Percentiles rank a stretch among this genome's conserved stretches.
Evolutionary conservation across 495 filamentous ascomycete species (phyloP).

Genomic region (Parathielavia appendiculata): DNA sequence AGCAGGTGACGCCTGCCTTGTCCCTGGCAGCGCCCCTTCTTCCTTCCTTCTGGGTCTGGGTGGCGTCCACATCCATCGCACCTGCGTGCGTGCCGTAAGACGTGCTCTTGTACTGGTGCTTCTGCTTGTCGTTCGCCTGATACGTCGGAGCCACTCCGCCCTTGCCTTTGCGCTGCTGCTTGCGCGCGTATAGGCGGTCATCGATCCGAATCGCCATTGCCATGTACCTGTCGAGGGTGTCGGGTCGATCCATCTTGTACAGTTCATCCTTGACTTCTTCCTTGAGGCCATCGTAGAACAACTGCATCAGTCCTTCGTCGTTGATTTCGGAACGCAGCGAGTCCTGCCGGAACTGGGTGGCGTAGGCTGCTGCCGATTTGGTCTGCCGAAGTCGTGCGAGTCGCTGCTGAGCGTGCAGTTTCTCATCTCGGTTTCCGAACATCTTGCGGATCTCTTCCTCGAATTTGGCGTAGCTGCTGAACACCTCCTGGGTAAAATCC

Average conservation of each 20-base stretch:
- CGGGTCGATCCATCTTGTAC: neutral
- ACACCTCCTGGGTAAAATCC: neutral
- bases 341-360: neutral
- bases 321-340: neutral
- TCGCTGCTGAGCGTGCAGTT: neutral
- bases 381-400: neutral
- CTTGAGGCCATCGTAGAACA: slow-evolving; percentile 9
- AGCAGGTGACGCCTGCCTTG: neutral
- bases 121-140: neutral
- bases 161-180: neutral
- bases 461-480: neutral
- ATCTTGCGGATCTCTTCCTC: neutral
- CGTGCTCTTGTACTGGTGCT: neutral
- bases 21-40: neutral
- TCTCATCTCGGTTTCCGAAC: neutral
- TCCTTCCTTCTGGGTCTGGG: neutral
- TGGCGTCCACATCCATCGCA: neutral
- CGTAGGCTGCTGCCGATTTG: neutral
- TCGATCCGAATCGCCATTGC: neutral
- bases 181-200: neutral
- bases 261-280: slow-evolving; percentile 5
- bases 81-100: neutral
- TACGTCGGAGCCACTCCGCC: no score
- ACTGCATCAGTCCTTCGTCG: slow-evolving; percentile 4
- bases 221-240: neutral